Conservation (phyloP, 2,329 filamentous ascomycete species). For the Seiridium unicorne region DNA sequence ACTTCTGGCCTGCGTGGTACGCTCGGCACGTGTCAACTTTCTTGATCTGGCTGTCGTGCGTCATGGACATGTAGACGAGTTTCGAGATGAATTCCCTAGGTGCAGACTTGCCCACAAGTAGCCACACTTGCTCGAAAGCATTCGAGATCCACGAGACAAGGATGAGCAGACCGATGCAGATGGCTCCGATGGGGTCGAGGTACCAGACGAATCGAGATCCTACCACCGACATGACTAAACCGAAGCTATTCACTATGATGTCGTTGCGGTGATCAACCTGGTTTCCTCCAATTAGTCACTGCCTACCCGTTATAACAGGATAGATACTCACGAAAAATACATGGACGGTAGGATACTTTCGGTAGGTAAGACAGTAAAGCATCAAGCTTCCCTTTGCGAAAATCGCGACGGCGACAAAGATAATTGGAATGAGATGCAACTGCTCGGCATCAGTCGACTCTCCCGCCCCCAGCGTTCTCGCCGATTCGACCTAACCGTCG, state of each 20-base stretch:
- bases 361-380: constrained; percentile 51
- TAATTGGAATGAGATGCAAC: constrained; percentile 52
- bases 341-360: constrained; percentile 52
- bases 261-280: constrained; percentile 56
- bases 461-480: constrained; percentile 46
- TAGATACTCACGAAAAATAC: constrained; percentile 47
- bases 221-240: constrained; percentile 54
- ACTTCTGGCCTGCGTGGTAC: constrained; percentile 60
- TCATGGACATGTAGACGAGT: constrained; percentile 54
- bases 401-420: constrained; percentile 53
- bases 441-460: constrained; percentile 34
- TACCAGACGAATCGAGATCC: constrained; percentile 56
- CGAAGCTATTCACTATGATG: constrained; percentile 53
- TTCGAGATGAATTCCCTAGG: constrained; percentile 55
- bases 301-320: not conserved
- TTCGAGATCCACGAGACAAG: constrained; percentile 61
- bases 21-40: constrained; percentile 61
- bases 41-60: constrained; percentile 50
- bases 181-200: constrained; percentile 60
- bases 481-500: constrained; percentile 47
- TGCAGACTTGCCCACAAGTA: constrained; percentile 61
- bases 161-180: constrained; percentile 59
- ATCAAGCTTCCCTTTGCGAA: constrained; percentile 51
- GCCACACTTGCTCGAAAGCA: constrained; percentile 60
- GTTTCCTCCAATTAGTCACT: not conserved